phyloP scores from a whole-genome alignment of 805 yeast species.

The Spathaspora arborariae region DNA sequence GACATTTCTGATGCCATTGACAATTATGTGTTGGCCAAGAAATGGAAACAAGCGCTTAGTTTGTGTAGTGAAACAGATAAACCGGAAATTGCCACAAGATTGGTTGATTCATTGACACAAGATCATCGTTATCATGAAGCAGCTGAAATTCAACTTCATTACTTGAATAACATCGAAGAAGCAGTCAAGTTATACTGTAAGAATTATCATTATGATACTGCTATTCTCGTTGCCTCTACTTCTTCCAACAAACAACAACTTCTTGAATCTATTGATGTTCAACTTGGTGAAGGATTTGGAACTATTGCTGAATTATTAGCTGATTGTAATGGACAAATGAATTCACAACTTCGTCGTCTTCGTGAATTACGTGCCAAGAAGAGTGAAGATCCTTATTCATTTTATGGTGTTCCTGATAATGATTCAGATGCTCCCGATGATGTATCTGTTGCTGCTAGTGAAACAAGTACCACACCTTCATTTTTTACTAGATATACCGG shows the following conservation, averaged over 20 bases:
- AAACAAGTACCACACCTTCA: constrained; percentile 87
- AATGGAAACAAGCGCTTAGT: constrained; percentile 82
- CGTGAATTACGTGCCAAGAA: constrained; percentile 84
- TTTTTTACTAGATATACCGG: constrained; percentile 96
- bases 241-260: constrained; percentile 54
- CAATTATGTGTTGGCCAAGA: constrained; percentile 62
- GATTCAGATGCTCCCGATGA: constrained; percentile 80
- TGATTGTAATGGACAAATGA: constrained; percentile 86
- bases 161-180: constrained; percentile 55
- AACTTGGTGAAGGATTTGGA: constrained; percentile 85
- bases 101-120: constrained; percentile 58
- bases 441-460: constrained; percentile 92
- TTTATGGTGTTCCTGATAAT: constrained; percentile 62
- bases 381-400: constrained; percentile 77
- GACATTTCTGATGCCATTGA: constrained; percentile 60
- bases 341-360: constrained; percentile 77
- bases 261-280: constrained; percentile 60
- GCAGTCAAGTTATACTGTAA: constrained; percentile 71
- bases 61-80: constrained; percentile 37
- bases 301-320: constrained; percentile 81
- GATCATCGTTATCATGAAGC: constrained; percentile 76
- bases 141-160: constrained; percentile 67
- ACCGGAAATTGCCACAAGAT: constrained; percentile 47
- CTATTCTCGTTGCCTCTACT: constrained; percentile 59
- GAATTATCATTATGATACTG: constrained; percentile 70